Evolutionary conservation across 495 filamentous ascomycete species (phyloP).

Genomic region (Lepraria neglecta): DNA sequence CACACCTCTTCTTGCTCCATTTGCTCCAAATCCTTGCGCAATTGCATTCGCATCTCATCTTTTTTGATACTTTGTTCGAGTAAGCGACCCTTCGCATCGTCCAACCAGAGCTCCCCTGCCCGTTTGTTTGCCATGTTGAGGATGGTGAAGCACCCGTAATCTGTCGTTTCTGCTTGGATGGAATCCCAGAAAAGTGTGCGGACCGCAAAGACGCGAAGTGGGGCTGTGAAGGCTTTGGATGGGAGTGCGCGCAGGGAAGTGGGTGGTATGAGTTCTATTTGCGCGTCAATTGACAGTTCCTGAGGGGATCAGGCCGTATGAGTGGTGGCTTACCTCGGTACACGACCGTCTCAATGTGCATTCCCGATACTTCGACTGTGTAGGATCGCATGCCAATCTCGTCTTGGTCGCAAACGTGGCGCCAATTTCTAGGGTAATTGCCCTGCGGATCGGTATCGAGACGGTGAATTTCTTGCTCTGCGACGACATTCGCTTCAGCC

Average conservation of each 20-base stretch:
- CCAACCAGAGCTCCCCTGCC: slow-evolving; percentile 8
- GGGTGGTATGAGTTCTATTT: neutral
- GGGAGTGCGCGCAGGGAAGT: neutral
- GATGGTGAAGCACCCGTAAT: slow-evolving; percentile 3
- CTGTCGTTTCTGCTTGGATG: neutral
- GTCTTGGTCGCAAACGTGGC: slow-evolving; percentile 7
- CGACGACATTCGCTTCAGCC: neutral
- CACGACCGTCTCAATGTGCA: slow-evolving; percentile 1
- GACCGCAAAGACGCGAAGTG: slow-evolving; percentile 8
- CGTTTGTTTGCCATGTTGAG: slow-evolving; percentile 7
- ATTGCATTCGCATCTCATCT: slow-evolving; percentile 4
- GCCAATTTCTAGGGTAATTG: neutral
- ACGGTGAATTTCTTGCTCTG: slow-evolving; percentile 6
- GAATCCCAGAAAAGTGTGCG: slow-evolving; percentile 3
- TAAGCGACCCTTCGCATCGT: neutral
- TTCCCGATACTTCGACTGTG: slow-evolving; percentile 1
- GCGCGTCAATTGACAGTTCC: neutral
- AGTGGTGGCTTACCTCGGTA: neutral
- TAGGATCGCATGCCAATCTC: slow-evolving; percentile 15
- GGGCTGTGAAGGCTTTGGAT: slow-evolving; percentile 6
- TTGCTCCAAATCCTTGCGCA: neutral
- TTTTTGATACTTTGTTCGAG: neutral
- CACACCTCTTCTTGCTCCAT: neutral
- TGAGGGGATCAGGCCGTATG: too few species aligned
- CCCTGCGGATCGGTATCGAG: neutral